phyloP scores from a whole-genome alignment of 208 protist genomes.

The Acanthamoeba polyphaga region DNA sequence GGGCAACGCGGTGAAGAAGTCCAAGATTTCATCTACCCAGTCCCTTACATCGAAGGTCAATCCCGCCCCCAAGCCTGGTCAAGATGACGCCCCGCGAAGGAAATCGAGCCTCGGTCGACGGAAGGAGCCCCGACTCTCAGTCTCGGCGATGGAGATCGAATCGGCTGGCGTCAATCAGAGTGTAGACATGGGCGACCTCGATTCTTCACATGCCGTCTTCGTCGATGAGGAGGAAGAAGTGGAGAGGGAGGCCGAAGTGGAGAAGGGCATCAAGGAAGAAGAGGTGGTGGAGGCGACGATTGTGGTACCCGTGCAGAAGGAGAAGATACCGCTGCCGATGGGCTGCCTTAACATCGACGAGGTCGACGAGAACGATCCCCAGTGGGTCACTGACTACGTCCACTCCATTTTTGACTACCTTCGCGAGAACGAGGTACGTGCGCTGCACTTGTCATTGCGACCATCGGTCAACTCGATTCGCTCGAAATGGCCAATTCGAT shows the following conservation, averaged over 20 bases:
- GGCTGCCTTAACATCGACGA: constrained; percentile 81
- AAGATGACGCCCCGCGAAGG: constrained; percentile 49
- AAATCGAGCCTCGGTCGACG: constrained; percentile 31
- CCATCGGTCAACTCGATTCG: too few relatives aligned
- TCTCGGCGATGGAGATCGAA: constrained; percentile 35
- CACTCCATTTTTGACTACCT: constrained; percentile 87
- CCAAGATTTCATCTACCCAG: constrained; percentile 4
- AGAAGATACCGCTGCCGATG: neutral
- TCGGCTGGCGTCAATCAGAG: neutral
- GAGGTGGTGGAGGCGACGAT: neutral
- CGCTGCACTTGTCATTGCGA: too few relatives aligned
- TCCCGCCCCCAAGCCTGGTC: neutral
- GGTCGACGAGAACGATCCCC: constrained; percentile 83
- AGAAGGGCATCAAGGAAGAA: neutral
- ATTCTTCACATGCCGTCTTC: neutral
- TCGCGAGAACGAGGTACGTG: constrained; percentile 83
- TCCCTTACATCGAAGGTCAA: neutral
- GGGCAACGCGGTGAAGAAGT: constrained; percentile 17
- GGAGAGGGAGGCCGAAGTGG: neutral
- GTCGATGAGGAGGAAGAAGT: neutral
- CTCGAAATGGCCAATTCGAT: neutral
- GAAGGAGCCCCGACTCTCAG: neutral
- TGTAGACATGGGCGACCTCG: constrained; percentile 39
- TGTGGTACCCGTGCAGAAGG: neutral
- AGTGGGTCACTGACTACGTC: constrained; percentile 87